Base-by-base conservation (phyloP, 306 rosid species). In the Malus asiatica region DNA sequence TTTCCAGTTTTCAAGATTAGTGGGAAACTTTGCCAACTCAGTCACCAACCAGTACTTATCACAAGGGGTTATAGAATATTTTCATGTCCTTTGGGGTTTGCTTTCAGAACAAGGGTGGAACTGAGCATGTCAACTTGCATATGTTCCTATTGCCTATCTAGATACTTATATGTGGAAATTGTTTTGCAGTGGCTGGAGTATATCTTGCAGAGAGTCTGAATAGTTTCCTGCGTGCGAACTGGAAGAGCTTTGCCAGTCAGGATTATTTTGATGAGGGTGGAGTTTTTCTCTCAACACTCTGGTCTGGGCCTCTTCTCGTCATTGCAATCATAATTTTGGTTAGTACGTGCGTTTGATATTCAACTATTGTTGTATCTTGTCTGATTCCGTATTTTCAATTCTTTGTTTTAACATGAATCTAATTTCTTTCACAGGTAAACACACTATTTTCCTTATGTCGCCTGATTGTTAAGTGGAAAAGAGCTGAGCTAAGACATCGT, bases 231-330 rank as follows among this genome's bases (percentile, higher is more conserved):
- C 80, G 89, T 55, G 76, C 85, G 78, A 88, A 92, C 84, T 95
- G 97, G 99, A 92, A 81, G 84, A 88, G 83, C 82, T 95, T 95
- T 57, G 79, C 97, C 10, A 18, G 88, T 80, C 99, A 92, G 84
- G 90, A 95, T 81, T 95, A 95, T 81, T 95, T 95, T 78, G 99
- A 95, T 85, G 81, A 86, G 11, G 86, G 81, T 70, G 99, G 99
- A 79, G 66, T 92, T 81, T 95, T 95, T 78, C 79, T 92, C 65
- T 92, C 99, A 13, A 79, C 82, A 33, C 83, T 95, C 55, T 92
- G 99, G 99, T 95, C 93, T 35, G 99, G 99, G 58, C 99, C 99
- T 64, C 97, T 95, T 74, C 97, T 95, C 22, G 79, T 83, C 71
- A 83, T 87, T 74, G 90, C 99, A 57, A 87, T 95, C 82, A 83